Base-by-base conservation (phyloP, 164 flowering plant species). In the Piper betle region DNA sequence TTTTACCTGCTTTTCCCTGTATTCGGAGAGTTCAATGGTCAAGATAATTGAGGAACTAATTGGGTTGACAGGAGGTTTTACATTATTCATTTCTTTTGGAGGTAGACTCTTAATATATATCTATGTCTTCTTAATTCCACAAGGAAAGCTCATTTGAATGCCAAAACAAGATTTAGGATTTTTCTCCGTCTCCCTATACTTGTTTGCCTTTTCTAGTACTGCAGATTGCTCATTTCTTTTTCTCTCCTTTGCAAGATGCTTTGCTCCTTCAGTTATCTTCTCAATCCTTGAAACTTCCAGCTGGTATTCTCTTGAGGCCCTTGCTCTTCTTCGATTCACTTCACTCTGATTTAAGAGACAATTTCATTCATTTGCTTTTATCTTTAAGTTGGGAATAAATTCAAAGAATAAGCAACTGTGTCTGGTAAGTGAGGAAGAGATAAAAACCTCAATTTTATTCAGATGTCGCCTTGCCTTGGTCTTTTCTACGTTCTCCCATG, bases 401-500 rank as follows among this genome's bases (percentile, higher is more conserved):
- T n/a, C n/a, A n/a, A n/a, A n/a, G n/a, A n/a, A n/a, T n/a, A n/a
- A n/a, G n/a, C n/a, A n/a, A n/a, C 6, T 43, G 50, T 43, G 12
- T 3, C 6, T 2, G 12, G 8, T 43, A 8, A 43, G 50, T 8
- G 50, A 15, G 10, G 12, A 6, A 43, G 50, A 43, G 12, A 43
- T 43, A 6, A 43, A 1, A 42, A 86, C 97, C 97, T 85, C 77
- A 66, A 39, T 75, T 71, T 55, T 76, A 19, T 85, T 83, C 78
- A 78, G 55, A 52, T 60, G 61, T 19, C 65, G 65, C 62, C 69
- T 79, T 54, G 86, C 88, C 61, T 65, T 77, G 69, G 56, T 48
- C 72, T 78, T 85, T 72, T 76, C 87, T 69, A 77, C 79, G 25
- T 72, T 75, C 64, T 90, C 92, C 94, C 95, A 90, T 20, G 75